Percentiles rank a stretch among this genome's conserved stretches.
phyloP scores from a whole-genome alignment of 192 early-diverging fungal genomes.

The Diversispora eburnea region DNA sequence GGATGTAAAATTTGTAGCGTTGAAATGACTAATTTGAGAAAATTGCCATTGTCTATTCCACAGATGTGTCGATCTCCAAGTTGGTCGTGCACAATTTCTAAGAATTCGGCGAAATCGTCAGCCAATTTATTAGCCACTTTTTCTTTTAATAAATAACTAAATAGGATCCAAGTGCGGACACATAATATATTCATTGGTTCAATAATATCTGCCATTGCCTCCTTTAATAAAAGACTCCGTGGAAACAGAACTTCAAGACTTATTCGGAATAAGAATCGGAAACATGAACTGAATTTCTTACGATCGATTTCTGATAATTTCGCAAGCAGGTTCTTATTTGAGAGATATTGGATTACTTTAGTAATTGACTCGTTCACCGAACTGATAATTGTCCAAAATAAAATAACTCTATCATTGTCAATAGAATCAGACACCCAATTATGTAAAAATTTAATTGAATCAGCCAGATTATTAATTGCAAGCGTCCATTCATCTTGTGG shows the following conservation, averaged over 20 bases:
- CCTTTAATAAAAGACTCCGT: neutral
- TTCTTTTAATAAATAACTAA: constrained; percentile 9
- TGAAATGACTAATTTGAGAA: constrained; percentile 43
- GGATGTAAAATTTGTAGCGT: constrained; percentile 38
- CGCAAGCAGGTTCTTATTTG: neutral
- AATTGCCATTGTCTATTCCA: constrained; percentile 46
- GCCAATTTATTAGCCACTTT: neutral
- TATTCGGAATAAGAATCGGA: constrained; percentile 11
- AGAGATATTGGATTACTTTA: neutral
- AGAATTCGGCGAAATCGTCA: constrained; percentile 30
- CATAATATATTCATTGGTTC: constrained; percentile 12
- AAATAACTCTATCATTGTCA: constrained; percentile 11
- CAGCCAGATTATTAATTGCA: constrained; percentile 6
- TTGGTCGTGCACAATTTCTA: constrained; percentile 54
- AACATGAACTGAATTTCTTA: neutral
- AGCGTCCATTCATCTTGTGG: constrained; percentile 20
- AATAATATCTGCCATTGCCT: neutral
- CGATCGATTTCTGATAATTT: neutral
- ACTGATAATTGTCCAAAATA: constrained; percentile 25
- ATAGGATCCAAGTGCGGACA: constrained; percentile 7
- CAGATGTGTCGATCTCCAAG: constrained; percentile 61
- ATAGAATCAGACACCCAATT: constrained; percentile 14
- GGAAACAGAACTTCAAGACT: constrained; percentile 18
- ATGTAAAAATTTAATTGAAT: constrained; percentile 7
- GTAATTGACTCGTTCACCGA: constrained; percentile 17